Percentiles rank a stretch among this genome's conserved stretches.
These are phyloP conservation scores for Tulasnella sp. DNA, from an alignment of 768 basidiomycete species.

Conservation along the genomic window DNA sequence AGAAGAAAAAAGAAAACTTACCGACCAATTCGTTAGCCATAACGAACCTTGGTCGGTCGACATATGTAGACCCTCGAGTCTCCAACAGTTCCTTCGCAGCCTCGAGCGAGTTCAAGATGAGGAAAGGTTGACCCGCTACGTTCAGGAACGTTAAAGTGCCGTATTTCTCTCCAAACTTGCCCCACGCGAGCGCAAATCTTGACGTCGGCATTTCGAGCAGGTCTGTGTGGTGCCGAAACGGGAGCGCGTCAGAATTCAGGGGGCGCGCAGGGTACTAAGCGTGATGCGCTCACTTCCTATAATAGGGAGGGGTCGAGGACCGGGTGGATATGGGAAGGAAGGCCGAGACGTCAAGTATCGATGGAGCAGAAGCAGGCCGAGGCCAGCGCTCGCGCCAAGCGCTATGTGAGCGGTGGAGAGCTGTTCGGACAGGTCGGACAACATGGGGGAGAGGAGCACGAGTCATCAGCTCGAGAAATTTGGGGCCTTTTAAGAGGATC, in stretches of 20 bases:
- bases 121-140: constrained; percentile 29
- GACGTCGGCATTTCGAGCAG: constrained; percentile 38
- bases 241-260: not conserved
- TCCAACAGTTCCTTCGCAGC: constrained; percentile 35
- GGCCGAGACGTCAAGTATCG: not conserved
- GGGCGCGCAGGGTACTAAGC: too few species aligned
- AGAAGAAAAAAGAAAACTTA: not conserved
- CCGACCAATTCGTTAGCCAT: not conserved
- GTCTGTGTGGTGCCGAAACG: not conserved
- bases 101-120: constrained; percentile 31
- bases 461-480: too few species aligned
- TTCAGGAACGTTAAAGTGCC: constrained; percentile 23
- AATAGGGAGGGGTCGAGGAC: not conserved
- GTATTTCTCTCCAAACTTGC: constrained; percentile 24
- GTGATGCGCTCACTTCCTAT: not conserved
- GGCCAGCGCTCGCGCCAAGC: not conserved
- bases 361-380: not conserved
- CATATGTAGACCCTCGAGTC: constrained; percentile 34
- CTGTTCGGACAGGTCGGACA: not conserved
- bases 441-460: not conserved
- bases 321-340: not conserved
- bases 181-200: not conserved
- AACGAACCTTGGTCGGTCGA: constrained; percentile 34
- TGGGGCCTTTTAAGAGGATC: too few species aligned
- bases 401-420: not conserved